A percentile compares a stretch with the other conserved stretches of the same genome.
These are phyloP conservation scores for Chlorella ohadii DNA, from an alignment of 139 green algal genomes.

Conservation along the genomic window DNA sequence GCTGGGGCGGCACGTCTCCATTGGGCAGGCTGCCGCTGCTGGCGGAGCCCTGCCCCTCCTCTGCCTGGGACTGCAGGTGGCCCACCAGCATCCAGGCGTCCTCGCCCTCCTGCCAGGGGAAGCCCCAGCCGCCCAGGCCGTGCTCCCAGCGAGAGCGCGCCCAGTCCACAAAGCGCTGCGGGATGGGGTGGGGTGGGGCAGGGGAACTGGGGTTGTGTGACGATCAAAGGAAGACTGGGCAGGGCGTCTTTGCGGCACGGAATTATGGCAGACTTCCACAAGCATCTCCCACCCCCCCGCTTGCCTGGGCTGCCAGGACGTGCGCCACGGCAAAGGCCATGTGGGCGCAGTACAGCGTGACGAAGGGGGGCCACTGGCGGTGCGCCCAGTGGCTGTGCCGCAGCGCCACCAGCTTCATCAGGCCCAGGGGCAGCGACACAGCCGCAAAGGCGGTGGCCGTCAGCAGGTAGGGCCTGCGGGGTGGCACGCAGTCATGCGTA, in stretches of 20 bases:
- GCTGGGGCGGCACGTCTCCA: conserved; percentile 37
- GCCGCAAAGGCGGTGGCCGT: background rate
- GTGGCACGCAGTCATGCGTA: too few species aligned
- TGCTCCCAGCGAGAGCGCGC: conserved; percentile 62
- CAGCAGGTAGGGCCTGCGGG: conserved; percentile 23
- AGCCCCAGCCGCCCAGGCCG: conserved; percentile 67
- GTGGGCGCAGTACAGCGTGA: conserved; percentile 57
- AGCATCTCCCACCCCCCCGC: background rate
- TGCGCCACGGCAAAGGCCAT: conserved; percentile 52
- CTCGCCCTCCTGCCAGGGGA: conserved; percentile 62
- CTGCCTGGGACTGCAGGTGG: background rate
- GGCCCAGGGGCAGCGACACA: background rate
- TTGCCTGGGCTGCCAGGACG: conserved; percentile 40
- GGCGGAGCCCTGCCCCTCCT: background rate
- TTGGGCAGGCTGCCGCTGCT: background rate
- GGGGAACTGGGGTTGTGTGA: too few species aligned
- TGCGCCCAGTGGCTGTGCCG: conserved; percentile 19
- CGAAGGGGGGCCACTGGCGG: conserved; percentile 65
- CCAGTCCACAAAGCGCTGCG: conserved; percentile 57
- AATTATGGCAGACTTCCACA: too few species aligned
- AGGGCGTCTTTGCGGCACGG: too few species aligned
- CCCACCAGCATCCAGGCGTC: conserved; percentile 37
- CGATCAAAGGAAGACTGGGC: too few species aligned
- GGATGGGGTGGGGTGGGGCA: background rate
- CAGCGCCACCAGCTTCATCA: conserved; percentile 7